Conservation (phyloP, 2,329 filamentous ascomycete genomes). For the Orbilia quercus region DNA sequence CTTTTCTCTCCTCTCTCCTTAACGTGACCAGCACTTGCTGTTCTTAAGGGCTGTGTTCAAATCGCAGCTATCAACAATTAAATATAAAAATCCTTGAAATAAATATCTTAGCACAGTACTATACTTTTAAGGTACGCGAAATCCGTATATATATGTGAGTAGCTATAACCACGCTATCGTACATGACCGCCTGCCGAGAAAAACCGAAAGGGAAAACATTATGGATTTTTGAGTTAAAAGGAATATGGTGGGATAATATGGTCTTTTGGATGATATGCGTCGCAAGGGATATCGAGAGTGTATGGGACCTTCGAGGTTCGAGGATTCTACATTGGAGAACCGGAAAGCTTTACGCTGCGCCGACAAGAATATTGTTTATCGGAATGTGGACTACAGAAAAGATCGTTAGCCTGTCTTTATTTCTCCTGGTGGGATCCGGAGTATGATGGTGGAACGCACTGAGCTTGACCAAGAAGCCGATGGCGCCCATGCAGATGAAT, state of each 20-base stretch:
- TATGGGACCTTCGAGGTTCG: background rate
- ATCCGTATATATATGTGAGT: conserved; percentile 27
- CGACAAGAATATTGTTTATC: conserved; percentile 68
- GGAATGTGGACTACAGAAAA: conserved; percentile 65
- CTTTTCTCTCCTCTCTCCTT: background rate
- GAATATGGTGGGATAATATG: conserved; percentile 6
- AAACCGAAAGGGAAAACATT: conserved; percentile 43
- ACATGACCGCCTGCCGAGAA: conserved; percentile 41
- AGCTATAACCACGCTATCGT: conserved; percentile 49
- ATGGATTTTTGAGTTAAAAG: conserved; percentile 28
- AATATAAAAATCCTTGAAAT: too few species aligned
- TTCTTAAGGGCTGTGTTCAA: too few species aligned
- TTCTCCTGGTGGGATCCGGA: background rate
- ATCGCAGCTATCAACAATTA: too few species aligned
- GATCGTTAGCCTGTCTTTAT: background rate
- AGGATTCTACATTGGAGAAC: background rate
- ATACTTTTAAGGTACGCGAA: conserved; percentile 14
- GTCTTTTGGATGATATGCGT: background rate
- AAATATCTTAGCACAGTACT: too few species aligned
- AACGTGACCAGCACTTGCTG: too few species aligned
- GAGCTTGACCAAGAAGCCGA: conserved; percentile 68
- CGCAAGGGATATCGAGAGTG: background rate
- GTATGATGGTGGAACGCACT: conserved; percentile 61
- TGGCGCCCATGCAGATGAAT: conserved; percentile 68
- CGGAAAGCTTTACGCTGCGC: conserved; percentile 34